Evolutionary conservation across 2,329 filamentous ascomycete genomes (phyloP), one percentile per base, ranked within the genome.

Genomic region (Elsinoe fawcettii): DNA sequence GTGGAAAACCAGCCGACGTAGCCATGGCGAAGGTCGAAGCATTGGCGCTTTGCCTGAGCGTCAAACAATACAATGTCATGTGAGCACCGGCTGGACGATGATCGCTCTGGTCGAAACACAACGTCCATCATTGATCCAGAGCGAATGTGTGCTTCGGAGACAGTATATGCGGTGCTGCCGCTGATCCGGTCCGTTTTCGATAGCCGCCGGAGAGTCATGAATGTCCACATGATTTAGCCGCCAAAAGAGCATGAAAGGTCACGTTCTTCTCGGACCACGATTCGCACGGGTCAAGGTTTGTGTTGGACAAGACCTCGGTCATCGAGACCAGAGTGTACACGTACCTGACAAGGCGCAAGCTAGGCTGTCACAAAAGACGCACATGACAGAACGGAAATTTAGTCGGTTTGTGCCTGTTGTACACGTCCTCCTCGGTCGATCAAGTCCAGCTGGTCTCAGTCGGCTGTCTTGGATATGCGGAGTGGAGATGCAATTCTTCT

Each of bases 181-280:
- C 30, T 53, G 49, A 53, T 53, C 49, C 49, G 32, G 49, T 53
- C 49, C n/a, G 16, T 53, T 53, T 39, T 53, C 49, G 49, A 53
- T 37, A 53, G 49, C 49, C 49, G 49, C 49, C 27, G 49, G 32
- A 37, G 12, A 25, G 46, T 34, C 25, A 34, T 51, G 46, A 51
- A 18, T 51, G 46, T 51, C 12, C 46, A 34, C 32, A 34, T 53
- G 49, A 53, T 39, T 37, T 53, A 53, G 49, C 49, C 49, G 49
- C 49, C 49, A 23, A 27, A 30, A 11, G 11, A 34, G 49, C 6
- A 9, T 12, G 20, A 16, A 11, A 25, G n/a, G 30, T 53, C 32
- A 37, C 49, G 20, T 34, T 34, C 49, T 39, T 16, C 16, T 16
- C 20, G 14, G 32, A 53, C 49, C 49, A 37, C 14, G 30, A 34